These are phyloP conservation scores for Aureobasidium zeae DNA, from an alignment of 2,329 filamentous ascomycete species.

Conservation along the genomic window DNA sequence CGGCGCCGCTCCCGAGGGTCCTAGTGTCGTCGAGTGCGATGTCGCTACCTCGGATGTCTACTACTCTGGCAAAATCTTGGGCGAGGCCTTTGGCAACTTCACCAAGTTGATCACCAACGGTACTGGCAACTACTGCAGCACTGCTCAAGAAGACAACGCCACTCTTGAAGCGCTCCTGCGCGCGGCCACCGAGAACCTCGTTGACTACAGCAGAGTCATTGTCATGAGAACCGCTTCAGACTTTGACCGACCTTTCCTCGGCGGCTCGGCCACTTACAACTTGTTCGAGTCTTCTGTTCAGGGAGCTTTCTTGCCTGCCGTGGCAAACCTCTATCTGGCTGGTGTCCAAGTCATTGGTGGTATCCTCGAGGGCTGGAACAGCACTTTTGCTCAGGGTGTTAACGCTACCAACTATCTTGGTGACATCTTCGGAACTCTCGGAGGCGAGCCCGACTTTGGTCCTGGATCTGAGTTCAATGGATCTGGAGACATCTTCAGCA, in stretches of 20 bases:
- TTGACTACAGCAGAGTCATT: conserved; percentile 59
- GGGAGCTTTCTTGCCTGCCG: conserved; percentile 54
- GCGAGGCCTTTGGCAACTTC: conserved; percentile 56
- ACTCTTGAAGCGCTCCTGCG: conserved; percentile 57
- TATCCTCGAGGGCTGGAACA: conserved; percentile 53
- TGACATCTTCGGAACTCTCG: conserved; percentile 61
- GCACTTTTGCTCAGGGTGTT: conserved; percentile 49
- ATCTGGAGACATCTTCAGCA: conserved; percentile 15
- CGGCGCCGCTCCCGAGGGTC: conserved; percentile 38
- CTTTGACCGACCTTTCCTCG: conserved; percentile 60
- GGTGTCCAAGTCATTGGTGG: conserved; percentile 57
- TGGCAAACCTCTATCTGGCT: conserved; percentile 57
- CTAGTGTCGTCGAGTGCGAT: conserved; percentile 56
- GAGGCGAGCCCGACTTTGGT: conserved; percentile 57
- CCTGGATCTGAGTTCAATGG: conserved; percentile 35
- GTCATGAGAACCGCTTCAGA: conserved; percentile 61
- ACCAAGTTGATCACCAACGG: conserved; percentile 58
- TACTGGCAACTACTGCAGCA: conserved; percentile 58
- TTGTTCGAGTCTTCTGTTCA: conserved; percentile 48
- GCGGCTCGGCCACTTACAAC: conserved; percentile 48
- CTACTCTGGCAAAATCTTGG: conserved; percentile 53
- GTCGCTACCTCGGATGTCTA: conserved; percentile 64
- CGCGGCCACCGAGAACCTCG: conserved; percentile 45
- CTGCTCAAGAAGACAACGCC: conserved; percentile 64
- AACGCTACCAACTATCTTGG: conserved; percentile 53